Evolutionary conservation across 345 rosid species (phyloP), one percentile per base, ranked within the genome.

Genomic region (Dipteronia sinensis): DNA sequence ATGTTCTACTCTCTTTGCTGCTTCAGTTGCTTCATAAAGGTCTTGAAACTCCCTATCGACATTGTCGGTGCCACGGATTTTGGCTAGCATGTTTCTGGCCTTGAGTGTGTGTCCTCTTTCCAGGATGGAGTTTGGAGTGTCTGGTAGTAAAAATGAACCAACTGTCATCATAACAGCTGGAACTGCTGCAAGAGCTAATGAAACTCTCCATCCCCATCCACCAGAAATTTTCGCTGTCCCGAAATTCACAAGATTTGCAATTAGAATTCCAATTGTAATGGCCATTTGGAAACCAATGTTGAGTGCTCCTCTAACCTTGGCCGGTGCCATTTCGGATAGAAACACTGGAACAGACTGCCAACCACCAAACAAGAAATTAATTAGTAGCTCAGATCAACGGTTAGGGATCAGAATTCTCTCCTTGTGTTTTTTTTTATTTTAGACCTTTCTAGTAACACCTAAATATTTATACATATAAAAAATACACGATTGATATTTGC

Each of bases 251-350:
- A 93, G 83, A 69, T 86, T 89, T 2, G 98, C 98, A 10, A 79
- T 87, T 11, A 93, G 80, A 17, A 91, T 91, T n/a, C 98, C 98
- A 34, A 90, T 80, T 13, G 93, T 90, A 76, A 90, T 90, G 2
- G 94, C 95, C 65, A 93, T 79, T 79, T 93, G 98, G 81, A 93
- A 93, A 5, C 91, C 91, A 7, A 88, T 93, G 87, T 90, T 91
- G 67, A 93, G 90, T 2, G 94, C 95, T 78, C 95, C 98, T 85
- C 96, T 87, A 10, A 91, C 63, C 63, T 84, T 87, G 2, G 93
- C 83, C 2, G 96, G 98, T 0, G 98, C 98, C 96, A 91, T 93
- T 79, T 93, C 98, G 0, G 92, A 93, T 46, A 93, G 82, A 76
- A 89, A 91, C 16, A 93, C 87, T 7, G 98, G 98, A 53, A 93